phyloP scores from a whole-genome alignment of 495 filamentous ascomycete genomes.

The Lepraria neglecta region DNA sequence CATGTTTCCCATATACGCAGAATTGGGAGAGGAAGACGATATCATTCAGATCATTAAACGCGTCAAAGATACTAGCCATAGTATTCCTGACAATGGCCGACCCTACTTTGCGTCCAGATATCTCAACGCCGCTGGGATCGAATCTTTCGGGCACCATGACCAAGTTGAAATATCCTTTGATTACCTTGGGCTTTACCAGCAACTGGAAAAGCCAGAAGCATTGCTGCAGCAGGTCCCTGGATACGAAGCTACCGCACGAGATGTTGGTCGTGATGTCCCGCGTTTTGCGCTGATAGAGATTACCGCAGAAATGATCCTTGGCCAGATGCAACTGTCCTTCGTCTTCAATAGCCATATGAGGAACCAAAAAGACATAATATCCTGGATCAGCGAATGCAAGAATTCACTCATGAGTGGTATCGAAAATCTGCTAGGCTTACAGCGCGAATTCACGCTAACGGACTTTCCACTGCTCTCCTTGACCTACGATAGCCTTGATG shows the following conservation, averaged over 20 bases:
- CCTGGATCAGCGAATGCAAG: conserved; percentile 56
- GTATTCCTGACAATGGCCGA: conserved; percentile 44
- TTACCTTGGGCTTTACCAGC: conserved; percentile 59
- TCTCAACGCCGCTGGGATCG: conserved; percentile 40
- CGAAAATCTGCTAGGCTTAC: conserved; percentile 42
- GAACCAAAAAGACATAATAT: conserved; percentile 49
- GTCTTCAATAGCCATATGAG: conserved; percentile 55
- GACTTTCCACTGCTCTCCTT: conserved; percentile 59
- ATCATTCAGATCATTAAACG: conserved; percentile 38
- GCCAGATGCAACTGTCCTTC: conserved; percentile 57
- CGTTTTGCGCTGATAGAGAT: conserved; percentile 64
- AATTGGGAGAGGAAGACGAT: conserved; percentile 26
- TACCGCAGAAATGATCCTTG: conserved; percentile 53
- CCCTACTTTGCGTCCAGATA: conserved; percentile 47
- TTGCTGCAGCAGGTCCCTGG: conserved; percentile 53
- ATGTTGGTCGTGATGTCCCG: conserved; percentile 50
- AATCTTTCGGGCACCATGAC: conserved; percentile 42
- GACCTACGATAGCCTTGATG: conserved; percentile 49
- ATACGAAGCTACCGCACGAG: conserved; percentile 40
- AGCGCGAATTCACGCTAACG: conserved; percentile 50
- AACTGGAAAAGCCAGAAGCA: conserved; percentile 54
- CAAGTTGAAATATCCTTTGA: conserved; percentile 69
- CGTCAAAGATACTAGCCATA: conserved; percentile 44
- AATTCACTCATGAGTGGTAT: conserved; percentile 47
- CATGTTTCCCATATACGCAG: conserved; percentile 43